phyloP scores from a whole-genome alignment of 1,139 yeast species.

The Candida sp. region DNA sequence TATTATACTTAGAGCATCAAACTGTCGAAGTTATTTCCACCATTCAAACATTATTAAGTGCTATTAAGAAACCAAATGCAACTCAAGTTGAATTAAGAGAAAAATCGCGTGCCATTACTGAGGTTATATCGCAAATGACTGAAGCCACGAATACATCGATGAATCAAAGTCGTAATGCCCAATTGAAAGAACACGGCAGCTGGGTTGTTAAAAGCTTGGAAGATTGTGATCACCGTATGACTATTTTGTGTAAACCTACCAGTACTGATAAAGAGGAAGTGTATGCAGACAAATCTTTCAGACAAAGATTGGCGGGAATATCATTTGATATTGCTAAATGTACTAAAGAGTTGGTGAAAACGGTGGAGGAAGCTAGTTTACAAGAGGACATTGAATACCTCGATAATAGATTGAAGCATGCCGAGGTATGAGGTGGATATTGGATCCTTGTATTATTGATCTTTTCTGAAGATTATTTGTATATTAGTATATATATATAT shows the following conservation, averaged over 20 bases:
- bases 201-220: conserved; percentile 87
- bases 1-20: conserved; percentile 87
- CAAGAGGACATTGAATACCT: conserved; percentile 68
- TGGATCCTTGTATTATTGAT: not conserved
- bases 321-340: conserved; percentile 96
- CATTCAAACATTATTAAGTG: conserved; percentile 74
- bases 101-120: conserved; percentile 71
- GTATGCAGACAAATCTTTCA: conserved; percentile 84
- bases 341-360: conserved; percentile 91
- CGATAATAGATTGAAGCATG: conserved; percentile 44
- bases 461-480: not conserved
- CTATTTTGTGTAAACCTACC: conserved; percentile 51
- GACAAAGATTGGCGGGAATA: conserved; percentile 91
- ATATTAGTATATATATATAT: not conserved
- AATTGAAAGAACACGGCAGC: conserved; percentile 84
- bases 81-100: conserved; percentile 71
- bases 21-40: conserved; percentile 90
- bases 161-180: conserved; percentile 82
- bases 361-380: conserved; percentile 91
- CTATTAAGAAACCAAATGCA: conserved; percentile 74
- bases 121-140: conserved; percentile 81
- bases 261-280: conserved; percentile 52
- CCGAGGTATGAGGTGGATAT: conserved; percentile 6
- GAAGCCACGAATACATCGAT: conserved; percentile 87
- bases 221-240: conserved; percentile 84